Conservation (phyloP, 768 basidiomycete genomes). For the Naganishia friedmannii region DNA sequence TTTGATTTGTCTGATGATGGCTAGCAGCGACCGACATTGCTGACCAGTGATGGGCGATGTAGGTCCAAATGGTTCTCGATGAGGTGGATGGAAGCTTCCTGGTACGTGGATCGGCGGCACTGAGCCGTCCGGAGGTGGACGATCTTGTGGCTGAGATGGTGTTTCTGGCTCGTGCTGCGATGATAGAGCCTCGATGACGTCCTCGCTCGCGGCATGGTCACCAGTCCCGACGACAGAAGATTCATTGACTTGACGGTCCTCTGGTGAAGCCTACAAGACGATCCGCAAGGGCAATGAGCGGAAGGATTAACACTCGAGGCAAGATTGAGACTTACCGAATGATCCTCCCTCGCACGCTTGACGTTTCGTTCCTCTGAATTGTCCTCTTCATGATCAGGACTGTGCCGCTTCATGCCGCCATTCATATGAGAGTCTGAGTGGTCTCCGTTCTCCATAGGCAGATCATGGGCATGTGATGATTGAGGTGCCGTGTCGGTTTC, state of each 20-base stretch:
- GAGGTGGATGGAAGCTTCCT: slow-evolving; percentile 40
- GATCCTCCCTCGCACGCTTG: slow-evolving; percentile 20
- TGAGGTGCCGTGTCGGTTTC: neutral
- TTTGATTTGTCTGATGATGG: slow-evolving; percentile 75
- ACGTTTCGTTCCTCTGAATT: slow-evolving; percentile 6
- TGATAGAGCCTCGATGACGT: neutral
- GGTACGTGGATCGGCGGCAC: slow-evolving; percentile 28
- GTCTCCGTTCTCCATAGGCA: neutral
- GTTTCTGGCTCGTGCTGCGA: slow-evolving; percentile 11
- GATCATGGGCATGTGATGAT: neutral
- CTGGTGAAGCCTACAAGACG: neutral
- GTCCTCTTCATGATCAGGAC: slow-evolving; percentile 3
- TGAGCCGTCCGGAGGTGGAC: neutral
- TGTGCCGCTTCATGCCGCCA: slow-evolving; percentile 14
- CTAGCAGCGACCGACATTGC: slow-evolving; percentile 76
- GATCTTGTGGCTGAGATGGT: slow-evolving; percentile 1
- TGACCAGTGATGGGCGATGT: slow-evolving; percentile 58
- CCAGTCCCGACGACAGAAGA: neutral
- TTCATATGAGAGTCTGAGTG: neutral
- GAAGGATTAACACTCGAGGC: neutral
- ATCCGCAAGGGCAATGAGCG: neutral
- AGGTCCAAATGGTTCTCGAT: slow-evolving; percentile 43
- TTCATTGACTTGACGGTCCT: neutral
- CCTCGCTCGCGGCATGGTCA: neutral
- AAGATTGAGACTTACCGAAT: slow-evolving; percentile 8